Percentiles rank a stretch among this genome's conserved stretches.
These are phyloP conservation scores for Tetrahymena borealis DNA, from an alignment of 73 alveolate species.

Conservation along the genomic window DNA sequence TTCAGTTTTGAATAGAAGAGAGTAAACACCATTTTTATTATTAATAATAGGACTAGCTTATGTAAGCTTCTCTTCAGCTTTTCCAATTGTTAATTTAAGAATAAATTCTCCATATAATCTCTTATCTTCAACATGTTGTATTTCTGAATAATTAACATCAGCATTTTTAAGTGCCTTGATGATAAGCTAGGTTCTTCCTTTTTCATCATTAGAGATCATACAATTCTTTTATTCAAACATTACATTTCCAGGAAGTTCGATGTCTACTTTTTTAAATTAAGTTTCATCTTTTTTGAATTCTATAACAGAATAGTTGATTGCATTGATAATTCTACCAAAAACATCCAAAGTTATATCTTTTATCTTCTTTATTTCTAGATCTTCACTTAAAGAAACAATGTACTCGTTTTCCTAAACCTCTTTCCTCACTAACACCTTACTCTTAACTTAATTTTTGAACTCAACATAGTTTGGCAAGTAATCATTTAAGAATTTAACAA, in stretches of 20 bases:
- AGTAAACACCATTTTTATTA: not conserved
- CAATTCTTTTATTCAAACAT: not conserved
- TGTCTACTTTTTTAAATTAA: not conserved
- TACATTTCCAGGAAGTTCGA: not conserved
- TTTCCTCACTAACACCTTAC: not conserved
- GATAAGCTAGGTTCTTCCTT: not conserved
- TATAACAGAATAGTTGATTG: not conserved
- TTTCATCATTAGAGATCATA: not conserved
- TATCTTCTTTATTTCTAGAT: not conserved
- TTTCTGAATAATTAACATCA: not conserved
- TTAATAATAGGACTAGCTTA: not conserved
- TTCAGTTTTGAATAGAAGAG: not conserved
- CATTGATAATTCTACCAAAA: not conserved
- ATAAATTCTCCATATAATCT: not conserved
- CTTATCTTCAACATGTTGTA: not conserved
- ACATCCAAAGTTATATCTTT: not conserved
- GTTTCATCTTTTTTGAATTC: not conserved
- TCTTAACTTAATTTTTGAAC: not conserved
- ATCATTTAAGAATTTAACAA: not conserved
- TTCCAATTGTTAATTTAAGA: not conserved
- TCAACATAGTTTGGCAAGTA: not conserved
- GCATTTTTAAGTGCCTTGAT: not conserved
- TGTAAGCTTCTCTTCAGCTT: not conserved
- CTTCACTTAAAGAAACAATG: not conserved
- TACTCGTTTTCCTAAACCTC: not conserved